phyloP scores from a whole-genome alignment of 2,329 filamentous ascomycete species.

The Aspergillus puulaauensis region DNA sequence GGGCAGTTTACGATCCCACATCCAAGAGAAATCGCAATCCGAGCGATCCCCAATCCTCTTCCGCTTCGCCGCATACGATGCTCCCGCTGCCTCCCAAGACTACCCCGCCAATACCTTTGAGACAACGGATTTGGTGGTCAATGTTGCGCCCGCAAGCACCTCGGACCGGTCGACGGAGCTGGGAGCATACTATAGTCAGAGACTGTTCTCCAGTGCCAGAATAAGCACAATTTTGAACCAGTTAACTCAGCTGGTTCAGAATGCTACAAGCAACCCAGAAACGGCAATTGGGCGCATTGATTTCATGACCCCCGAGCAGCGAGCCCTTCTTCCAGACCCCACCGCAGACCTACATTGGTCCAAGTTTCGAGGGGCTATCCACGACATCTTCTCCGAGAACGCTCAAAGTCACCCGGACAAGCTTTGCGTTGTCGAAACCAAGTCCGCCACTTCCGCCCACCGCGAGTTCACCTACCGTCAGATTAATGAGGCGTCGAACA shows the following conservation, averaged over 20 bases:
- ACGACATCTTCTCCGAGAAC: constrained; percentile 45
- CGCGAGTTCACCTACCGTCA: constrained; percentile 78
- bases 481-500: constrained; percentile 81
- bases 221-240: constrained; percentile 46
- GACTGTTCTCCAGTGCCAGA: constrained; percentile 47
- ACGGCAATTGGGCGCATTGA: constrained; percentile 45
- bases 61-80: constrained; percentile 49
- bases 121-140: constrained; percentile 43
- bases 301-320: constrained; percentile 39
- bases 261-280: constrained; percentile 40
- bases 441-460: constrained; percentile 51
- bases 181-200: constrained; percentile 46
- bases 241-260: constrained; percentile 41
- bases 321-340: constrained; percentile 38
- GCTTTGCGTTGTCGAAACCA: constrained; percentile 67
- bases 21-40: constrained; percentile 42
- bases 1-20: constrained; percentile 39
- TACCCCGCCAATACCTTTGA: constrained; percentile 46
- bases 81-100: constrained; percentile 42
- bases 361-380: constrained; percentile 44
- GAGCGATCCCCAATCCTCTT: constrained; percentile 44
- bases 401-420: constrained; percentile 68
- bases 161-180: constrained; percentile 30
- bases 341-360: constrained; percentile 45
- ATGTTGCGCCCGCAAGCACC: constrained; percentile 30